phyloP scores from a whole-genome alignment of 176 grass and related monocot genomes.

The Musa schizocarpa region DNA sequence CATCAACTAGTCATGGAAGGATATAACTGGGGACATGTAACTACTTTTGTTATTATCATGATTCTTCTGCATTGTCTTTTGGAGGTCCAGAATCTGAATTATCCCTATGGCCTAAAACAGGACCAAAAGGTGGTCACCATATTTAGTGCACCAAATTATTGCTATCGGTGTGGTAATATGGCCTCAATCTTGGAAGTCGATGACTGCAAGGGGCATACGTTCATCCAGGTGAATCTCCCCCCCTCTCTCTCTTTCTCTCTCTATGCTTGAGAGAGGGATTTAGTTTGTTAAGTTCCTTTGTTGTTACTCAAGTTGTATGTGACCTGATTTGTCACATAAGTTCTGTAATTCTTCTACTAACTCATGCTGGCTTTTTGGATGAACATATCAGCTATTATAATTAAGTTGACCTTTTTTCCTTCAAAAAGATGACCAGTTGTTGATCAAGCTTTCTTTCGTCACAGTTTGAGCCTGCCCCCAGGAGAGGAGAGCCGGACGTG shows the following conservation, averaged over 20 bases:
- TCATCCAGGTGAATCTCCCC: slow-evolving; percentile 57
- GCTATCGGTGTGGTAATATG: slow-evolving; percentile 96
- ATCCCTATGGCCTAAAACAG: slow-evolving; percentile 39
- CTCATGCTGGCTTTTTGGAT: no score
- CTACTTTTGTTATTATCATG: background rate
- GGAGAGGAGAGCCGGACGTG: slow-evolving; percentile 5
- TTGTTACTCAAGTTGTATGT: no score
- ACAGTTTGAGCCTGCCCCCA: slow-evolving; percentile 8
- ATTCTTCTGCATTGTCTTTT: background rate
- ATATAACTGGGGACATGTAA: slow-evolving; percentile 95
- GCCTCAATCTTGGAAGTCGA: slow-evolving; percentile 98
- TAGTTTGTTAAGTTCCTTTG: no score
- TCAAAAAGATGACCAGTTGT: background rate
- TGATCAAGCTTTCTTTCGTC: background rate
- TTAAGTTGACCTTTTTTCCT: no score
- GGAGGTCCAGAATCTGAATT: background rate
- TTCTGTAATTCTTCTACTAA: background rate
- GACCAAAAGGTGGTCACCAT: slow-evolving; percentile 98
- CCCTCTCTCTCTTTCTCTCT: background rate
- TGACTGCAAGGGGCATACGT: slow-evolving; percentile 89
- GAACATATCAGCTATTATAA: no score
- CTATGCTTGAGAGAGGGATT: background rate
- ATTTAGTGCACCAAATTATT: slow-evolving; percentile 99
- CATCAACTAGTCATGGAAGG: slow-evolving; percentile 96
- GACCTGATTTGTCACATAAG: background rate